Evolutionary conservation across 169 alveolate species (phyloP), one percentile per base, ranked within the genome.

Genomic region (Fabrea salina): DNA sequence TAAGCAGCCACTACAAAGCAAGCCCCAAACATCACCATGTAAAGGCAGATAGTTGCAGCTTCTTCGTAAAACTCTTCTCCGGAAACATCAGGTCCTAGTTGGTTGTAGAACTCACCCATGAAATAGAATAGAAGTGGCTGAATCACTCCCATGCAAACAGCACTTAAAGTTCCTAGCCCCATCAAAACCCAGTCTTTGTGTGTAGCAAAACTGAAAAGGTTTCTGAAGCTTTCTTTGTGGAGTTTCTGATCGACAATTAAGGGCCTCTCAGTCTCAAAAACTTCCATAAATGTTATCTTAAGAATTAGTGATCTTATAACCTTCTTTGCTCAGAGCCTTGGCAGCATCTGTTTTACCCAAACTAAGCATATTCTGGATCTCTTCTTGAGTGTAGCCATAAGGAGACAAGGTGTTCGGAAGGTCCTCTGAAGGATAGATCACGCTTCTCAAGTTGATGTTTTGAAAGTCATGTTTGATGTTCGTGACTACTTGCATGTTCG

Each of bases 291-390:
- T n/a, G n/a, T n/a, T n/a, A n/a, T n/a, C n/a, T n/a, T n/a, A n/a
- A n/a, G n/a, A n/a, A n/a, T n/a, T n/a, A n/a, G n/a, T n/a, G n/a
- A n/a, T n/a, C n/a, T n/a, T n/a, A n/a, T n/a, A n/a, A n/a, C n/a
- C n/a, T n/a, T n/a, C n/a, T n/a, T n/a, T n/a, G n/a, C n/a, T n/a
- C n/a, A n/a, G n/a, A n/a, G n/a, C n/a, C n/a, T n/a, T n/a, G n/a
- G n/a, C n/a, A n/a, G 41, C 74, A 37, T 61, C 74, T 16, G 11
- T 16, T 61, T n/a, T 22, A 13, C 74, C 74, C 32, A 61, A 51
- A 11, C 25, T 35, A 1, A 61, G 1, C 74, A n/a, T 1, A 1
- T 22, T 1, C 74, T 61, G 74, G 8, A 61, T 16, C 32, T 61
- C 54, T 16, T 47, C 54, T 1, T 47, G 53, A 30, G 67, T 56